These are phyloP conservation scores for Umbilicaria muhlenbergii DNA, from an alignment of 495 filamentous ascomycete species.

Conservation along the genomic window DNA sequence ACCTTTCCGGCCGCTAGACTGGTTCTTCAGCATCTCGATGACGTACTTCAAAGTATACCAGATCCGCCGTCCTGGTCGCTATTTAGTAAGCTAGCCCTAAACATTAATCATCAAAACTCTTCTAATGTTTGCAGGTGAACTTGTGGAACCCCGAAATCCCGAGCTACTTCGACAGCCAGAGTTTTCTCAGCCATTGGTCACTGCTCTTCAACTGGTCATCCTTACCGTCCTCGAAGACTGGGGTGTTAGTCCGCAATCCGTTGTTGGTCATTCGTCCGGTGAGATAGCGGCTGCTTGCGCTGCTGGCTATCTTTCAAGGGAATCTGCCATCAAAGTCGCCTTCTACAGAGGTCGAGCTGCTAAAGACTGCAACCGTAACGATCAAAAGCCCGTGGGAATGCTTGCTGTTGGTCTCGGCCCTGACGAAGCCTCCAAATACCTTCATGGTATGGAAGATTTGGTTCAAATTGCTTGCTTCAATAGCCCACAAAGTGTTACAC, in stretches of 20 bases:
- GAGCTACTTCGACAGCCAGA: slow-evolving; percentile 7
- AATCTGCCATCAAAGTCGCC: slow-evolving; percentile 15
- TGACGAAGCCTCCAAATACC: too few species aligned
- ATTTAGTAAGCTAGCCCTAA: too few species aligned
- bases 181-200: slow-evolving; percentile 15
- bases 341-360: slow-evolving; percentile 22
- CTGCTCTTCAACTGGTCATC: slow-evolving; percentile 17
- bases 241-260: slow-evolving; percentile 4
- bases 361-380: background rate
- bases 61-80: slow-evolving; percentile 8
- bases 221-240: slow-evolving; percentile 12
- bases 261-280: slow-evolving; percentile 21
- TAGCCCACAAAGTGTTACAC: slow-evolving; percentile 1
- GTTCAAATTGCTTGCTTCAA: slow-evolving; percentile 5
- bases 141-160: background rate
- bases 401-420: slow-evolving; percentile 7
- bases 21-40: background rate
- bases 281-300: slow-evolving; percentile 24
- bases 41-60: slow-evolving; percentile 1
- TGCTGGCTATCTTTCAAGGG: slow-evolving; percentile 9
- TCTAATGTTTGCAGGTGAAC: too few species aligned
- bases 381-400: slow-evolving; percentile 5
- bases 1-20: slow-evolving; percentile 2
- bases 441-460: background rate
- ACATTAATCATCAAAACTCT: too few species aligned